Evolutionary conservation across 257 asterid species (phyloP).

Genomic region (Thymus mandschuricus): DNA sequence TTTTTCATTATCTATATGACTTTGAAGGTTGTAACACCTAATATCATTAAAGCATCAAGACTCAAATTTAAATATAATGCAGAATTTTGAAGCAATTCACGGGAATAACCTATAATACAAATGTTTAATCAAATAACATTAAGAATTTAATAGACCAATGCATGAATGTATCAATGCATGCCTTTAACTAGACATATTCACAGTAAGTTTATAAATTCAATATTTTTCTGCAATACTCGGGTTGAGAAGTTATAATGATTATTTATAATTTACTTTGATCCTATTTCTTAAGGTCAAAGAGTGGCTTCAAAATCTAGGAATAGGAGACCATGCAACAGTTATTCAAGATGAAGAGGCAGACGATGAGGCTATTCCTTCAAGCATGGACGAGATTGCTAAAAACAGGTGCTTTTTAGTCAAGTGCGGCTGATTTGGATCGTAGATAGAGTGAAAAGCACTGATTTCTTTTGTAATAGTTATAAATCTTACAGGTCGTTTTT

Average conservation of each 20-base stretch:
- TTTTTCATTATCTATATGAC: conserved; percentile 15
- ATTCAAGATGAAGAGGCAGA: conserved; percentile 89
- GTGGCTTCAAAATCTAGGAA: conserved; percentile 96
- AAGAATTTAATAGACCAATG: neutral
- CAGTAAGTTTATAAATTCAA: no score
- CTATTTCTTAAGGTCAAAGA: conserved; percentile 72
- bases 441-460: conserved; percentile 41
- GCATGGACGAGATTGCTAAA: conserved; percentile 70
- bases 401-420: conserved; percentile 67
- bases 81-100: neutral
- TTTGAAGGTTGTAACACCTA: neutral
- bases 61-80: no score
- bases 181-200: neutral
- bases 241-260: conserved; percentile 17
- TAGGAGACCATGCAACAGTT: conserved; percentile 75
- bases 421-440: conserved; percentile 36
- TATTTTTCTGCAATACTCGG: conserved; percentile 1
- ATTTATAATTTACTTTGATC: conserved; percentile 35
- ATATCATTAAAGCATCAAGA: no score
- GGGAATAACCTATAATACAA: neutral
- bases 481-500: conserved; percentile 94
- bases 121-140: neutral
- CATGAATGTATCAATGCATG: neutral
- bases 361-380: conserved; percentile 69
- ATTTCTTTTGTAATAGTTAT: conserved; percentile 72